Conservation (phyloP, 441 rosid genomes). For the Hura crepitans region DNA sequence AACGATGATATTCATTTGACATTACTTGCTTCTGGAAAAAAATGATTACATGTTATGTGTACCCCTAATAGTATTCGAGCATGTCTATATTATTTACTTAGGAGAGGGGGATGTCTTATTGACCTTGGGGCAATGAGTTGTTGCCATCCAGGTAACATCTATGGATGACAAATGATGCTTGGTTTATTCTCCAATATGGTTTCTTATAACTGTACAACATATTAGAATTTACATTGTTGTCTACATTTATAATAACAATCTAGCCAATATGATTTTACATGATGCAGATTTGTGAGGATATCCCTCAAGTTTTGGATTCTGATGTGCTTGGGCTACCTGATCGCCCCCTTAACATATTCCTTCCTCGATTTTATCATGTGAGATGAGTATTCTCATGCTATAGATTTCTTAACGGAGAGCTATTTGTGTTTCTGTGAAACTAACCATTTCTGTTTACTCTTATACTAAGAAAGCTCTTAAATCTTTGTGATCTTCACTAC, state of each 20-base stretch:
- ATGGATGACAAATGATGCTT: neutral
- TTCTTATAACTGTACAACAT: constrained; percentile 2
- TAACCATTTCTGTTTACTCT: neutral
- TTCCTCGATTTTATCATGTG: constrained; percentile 87
- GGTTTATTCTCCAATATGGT: neutral
- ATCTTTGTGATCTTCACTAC: neutral
- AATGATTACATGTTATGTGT: neutral
- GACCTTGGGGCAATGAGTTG: neutral
- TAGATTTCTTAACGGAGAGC: constrained; percentile 1
- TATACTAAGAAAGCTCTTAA: neutral
- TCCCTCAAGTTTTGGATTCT: constrained; percentile 84
- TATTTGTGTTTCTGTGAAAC: neutral
- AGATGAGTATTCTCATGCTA: constrained; percentile 17
- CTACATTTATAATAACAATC: neutral
- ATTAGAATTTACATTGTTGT: constrained; percentile 6
- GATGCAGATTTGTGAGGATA: constrained; percentile 89
- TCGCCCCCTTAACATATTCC: constrained; percentile 75
- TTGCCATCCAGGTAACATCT: neutral
- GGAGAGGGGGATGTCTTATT: neutral
- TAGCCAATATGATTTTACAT: constrained; percentile 2
- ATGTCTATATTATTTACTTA: neutral
- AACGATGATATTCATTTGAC: constrained; percentile 3
- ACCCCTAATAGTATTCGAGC: neutral
- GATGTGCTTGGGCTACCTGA: constrained; percentile 86
- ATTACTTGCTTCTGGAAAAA: neutral